phyloP scores from a whole-genome alignment of 169 alveolate species.

The Plasmodium reichenowi region DNA sequence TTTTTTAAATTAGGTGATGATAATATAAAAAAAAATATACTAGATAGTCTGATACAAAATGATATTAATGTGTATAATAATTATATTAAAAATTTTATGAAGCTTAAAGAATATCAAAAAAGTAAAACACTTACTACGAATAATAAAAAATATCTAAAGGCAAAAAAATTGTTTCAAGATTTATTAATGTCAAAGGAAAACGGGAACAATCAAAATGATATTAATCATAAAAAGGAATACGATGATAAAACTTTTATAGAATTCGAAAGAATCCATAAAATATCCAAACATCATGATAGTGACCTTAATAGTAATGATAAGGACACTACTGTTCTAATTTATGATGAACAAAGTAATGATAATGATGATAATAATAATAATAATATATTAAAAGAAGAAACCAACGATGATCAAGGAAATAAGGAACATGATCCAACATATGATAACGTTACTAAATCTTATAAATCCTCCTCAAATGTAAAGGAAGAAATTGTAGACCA shows the following conservation, averaged over 20 bases:
- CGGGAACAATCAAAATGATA: background rate
- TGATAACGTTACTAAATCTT: background rate
- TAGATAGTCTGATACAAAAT: constrained; percentile 35
- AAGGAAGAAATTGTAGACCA: background rate
- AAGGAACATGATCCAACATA: background rate
- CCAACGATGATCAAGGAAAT: background rate
- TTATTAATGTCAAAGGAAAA: constrained; percentile 33
- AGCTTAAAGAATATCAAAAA: constrained; percentile 58
- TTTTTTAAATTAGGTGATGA: constrained; percentile 59
- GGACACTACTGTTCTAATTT: background rate
- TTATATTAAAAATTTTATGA: constrained; percentile 52
- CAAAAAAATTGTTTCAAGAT: constrained; percentile 63
- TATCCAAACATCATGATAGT: background rate
- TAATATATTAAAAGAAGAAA: background rate
- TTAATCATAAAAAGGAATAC: background rate
- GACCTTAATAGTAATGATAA: background rate
- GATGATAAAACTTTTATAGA: background rate
- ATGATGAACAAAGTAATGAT: background rate
- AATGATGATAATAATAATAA: background rate
- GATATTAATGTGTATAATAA: constrained; percentile 48
- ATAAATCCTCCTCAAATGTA: background rate
- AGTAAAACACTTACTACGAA: constrained; percentile 30
- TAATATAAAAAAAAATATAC: constrained; percentile 44
- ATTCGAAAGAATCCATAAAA: background rate
- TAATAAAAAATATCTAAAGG: constrained; percentile 61